Conservation (phyloP, 225 moss, liverwort and hornwort species). For the Rhytidiadelphus loreus region DNA sequence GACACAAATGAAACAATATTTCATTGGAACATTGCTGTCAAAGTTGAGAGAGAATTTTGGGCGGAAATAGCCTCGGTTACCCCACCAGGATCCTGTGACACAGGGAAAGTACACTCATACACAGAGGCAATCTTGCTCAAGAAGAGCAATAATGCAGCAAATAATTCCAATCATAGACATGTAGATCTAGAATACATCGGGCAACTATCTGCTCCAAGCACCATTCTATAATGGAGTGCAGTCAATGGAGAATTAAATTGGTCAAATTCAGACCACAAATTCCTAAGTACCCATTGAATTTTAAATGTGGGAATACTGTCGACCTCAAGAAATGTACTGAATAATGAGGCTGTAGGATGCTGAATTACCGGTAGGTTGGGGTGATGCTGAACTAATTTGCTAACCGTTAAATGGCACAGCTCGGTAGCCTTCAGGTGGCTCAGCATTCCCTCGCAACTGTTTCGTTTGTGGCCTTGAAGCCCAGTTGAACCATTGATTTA, state of each 20-base stretch:
- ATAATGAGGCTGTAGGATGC: background rate
- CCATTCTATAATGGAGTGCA: background rate
- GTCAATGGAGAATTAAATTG: background rate
- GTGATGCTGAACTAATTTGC: background rate
- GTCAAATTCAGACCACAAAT: background rate
- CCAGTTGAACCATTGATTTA: slow-evolving; percentile 65
- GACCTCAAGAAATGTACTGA: background rate
- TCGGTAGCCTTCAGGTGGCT: slow-evolving; percentile 28
- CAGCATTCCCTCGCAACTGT: slow-evolving; percentile 16
- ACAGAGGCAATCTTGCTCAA: background rate
- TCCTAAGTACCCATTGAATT: background rate
- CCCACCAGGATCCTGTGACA: background rate
- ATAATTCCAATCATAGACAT: background rate
- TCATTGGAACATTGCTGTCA: background rate
- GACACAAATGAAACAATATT: background rate
- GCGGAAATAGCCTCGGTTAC: background rate
- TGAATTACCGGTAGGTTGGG: background rate
- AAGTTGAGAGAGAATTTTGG: background rate
- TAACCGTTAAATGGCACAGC: slow-evolving; percentile 44
- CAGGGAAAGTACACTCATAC: background rate
- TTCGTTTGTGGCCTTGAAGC: slow-evolving; percentile 17
- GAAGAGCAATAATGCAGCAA: background rate
- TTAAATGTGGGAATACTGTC: background rate
- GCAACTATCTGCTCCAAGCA: background rate
- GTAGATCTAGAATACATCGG: background rate